Percentiles rank a stretch among this genome's conserved stretches.
Conservation (phyloP, 1,139 yeast genomes). For the Candida sanyaensis region DNA sequence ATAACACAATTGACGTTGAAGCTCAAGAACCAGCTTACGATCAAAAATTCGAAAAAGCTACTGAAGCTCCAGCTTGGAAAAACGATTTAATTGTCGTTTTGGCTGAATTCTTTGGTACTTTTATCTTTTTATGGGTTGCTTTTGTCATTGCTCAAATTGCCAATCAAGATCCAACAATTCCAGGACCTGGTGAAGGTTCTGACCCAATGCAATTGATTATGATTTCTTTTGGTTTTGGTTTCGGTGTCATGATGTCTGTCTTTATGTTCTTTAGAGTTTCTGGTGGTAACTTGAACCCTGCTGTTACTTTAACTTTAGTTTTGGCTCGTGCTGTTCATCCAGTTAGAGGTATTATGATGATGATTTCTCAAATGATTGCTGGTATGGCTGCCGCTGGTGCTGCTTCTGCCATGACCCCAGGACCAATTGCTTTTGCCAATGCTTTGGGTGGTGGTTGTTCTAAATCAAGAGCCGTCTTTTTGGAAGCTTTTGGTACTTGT, state of each 20-base stretch:
- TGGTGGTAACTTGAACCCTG: conserved; percentile 91
- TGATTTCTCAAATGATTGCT: conserved; percentile 70
- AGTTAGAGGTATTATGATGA: conserved; percentile 65
- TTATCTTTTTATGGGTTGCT: conserved; percentile 80
- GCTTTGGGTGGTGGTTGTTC: conserved; percentile 73
- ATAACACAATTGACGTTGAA: conserved; percentile 23
- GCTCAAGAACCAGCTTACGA: conserved; percentile 32
- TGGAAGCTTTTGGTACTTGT: conserved; percentile 82
- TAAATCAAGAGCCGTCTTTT: conserved; percentile 72
- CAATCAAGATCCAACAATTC: conserved; percentile 58
- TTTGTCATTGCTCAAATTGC: conserved; percentile 85
- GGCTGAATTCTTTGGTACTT: conserved; percentile 83
- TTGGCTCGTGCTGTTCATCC: conserved; percentile 76
- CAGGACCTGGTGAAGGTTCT: conserved; percentile 38
- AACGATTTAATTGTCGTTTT: conserved; percentile 37
- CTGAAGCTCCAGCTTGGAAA: conserved; percentile 25
- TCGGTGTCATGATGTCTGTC: conserved; percentile 76
- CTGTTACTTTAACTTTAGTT: conserved; percentile 74
- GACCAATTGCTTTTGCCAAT: conserved; percentile 71
- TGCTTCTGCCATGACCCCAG: conserved; percentile 86
- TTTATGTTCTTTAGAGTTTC: conserved; percentile 77
- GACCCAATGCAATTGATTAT: conserved; percentile 70
- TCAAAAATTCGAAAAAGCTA: conserved; percentile 22
- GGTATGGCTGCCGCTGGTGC: conserved; percentile 96
- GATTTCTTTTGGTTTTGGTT: conserved; percentile 89